Conservation (phyloP, 2,329 filamentous ascomycete genomes). For the Pseudohalonectria lignicola region DNA sequence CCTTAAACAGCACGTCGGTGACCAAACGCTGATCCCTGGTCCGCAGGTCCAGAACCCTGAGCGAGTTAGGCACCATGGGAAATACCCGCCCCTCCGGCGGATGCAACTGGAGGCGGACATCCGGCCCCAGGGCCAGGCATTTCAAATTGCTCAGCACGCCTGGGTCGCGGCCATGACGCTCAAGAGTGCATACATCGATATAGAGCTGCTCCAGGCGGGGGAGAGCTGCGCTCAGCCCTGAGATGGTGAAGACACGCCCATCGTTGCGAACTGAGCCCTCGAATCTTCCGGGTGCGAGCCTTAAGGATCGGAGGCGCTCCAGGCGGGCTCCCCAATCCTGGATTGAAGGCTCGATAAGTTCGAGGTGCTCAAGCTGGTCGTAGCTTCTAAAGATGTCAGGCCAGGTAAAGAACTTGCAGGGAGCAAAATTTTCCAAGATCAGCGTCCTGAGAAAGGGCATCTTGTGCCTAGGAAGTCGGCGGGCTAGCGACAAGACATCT, state of each 20-base stretch:
- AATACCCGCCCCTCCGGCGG: neutral
- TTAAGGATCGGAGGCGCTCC: neutral
- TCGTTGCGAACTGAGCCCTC: no score
- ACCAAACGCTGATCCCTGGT: neutral
- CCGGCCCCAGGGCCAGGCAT: constrained; percentile 5
- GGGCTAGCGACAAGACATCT: neutral
- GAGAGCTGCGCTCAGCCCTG: no score
- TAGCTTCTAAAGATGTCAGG: no score
- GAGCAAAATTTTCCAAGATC: neutral
- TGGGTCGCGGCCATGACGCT: neutral
- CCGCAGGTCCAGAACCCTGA: constrained; percentile 7
- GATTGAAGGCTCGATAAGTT: neutral
- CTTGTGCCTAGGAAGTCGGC: no score
- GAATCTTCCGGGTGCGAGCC: no score
- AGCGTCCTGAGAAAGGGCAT: neutral
- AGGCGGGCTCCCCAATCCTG: neutral
- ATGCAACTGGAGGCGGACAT: neutral
- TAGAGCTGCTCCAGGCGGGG: constrained; percentile 6
- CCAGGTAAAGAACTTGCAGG: no score
- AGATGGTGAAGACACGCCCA: no score
- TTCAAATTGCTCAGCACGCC: constrained; percentile 2
- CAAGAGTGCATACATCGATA: constrained; percentile 1
- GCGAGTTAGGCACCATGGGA: constrained; percentile 2
- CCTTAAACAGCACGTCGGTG: neutral
- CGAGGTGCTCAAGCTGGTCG: neutral